A percentile compares a stretch with the other conserved stretches of the same genome.
Evolutionary conservation across 2,329 filamentous ascomycete species (phyloP).

Genomic region (Aquanectria penicillioides): DNA sequence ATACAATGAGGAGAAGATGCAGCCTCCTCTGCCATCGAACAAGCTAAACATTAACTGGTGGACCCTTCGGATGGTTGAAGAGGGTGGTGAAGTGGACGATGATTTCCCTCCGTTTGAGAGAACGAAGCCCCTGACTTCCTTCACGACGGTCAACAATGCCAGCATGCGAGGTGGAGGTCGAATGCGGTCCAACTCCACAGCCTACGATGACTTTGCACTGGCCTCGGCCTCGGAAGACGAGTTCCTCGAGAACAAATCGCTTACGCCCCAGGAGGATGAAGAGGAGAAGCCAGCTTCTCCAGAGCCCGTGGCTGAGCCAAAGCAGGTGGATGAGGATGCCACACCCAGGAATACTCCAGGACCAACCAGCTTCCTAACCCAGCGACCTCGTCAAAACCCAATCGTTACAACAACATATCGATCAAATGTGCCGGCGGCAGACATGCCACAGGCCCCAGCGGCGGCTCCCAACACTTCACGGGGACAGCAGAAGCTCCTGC

Average conservation of each 20-base stretch:
- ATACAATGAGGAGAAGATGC: slow-evolving; percentile 79
- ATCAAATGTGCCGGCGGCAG: slow-evolving; percentile 63
- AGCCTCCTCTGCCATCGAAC: slow-evolving; percentile 71
- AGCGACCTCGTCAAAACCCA: slow-evolving; percentile 62
- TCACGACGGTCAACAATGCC: slow-evolving; percentile 84
- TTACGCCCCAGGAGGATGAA: slow-evolving; percentile 74
- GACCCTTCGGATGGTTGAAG: slow-evolving; percentile 84
- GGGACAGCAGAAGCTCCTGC: slow-evolving; percentile 76
- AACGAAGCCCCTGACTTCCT: slow-evolving; percentile 78
- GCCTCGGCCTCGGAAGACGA: slow-evolving; percentile 76
- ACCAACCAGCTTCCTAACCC: slow-evolving; percentile 41
- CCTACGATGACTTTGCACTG: slow-evolving; percentile 85
- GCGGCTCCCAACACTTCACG: slow-evolving; percentile 57
- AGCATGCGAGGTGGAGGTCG: slow-evolving; percentile 72
- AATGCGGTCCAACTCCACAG: slow-evolving; percentile 75
- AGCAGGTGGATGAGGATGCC: slow-evolving; percentile 38
- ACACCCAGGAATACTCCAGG: slow-evolving; percentile 40
- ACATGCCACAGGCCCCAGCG: slow-evolving; percentile 62
- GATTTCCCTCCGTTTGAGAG: slow-evolving; percentile 84
- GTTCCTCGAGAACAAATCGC: slow-evolving; percentile 73
- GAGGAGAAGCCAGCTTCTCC: slow-evolving; percentile 38
- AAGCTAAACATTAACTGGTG: slow-evolving; percentile 84
- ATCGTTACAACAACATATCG: slow-evolving; percentile 70
- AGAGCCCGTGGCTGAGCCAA: slow-evolving; percentile 49
- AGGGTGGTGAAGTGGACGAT: slow-evolving; percentile 85